These are phyloP conservation scores for Tylopilus rubrobrunneus DNA, from an alignment of 768 basidiomycete species.

Conservation along the genomic window DNA sequence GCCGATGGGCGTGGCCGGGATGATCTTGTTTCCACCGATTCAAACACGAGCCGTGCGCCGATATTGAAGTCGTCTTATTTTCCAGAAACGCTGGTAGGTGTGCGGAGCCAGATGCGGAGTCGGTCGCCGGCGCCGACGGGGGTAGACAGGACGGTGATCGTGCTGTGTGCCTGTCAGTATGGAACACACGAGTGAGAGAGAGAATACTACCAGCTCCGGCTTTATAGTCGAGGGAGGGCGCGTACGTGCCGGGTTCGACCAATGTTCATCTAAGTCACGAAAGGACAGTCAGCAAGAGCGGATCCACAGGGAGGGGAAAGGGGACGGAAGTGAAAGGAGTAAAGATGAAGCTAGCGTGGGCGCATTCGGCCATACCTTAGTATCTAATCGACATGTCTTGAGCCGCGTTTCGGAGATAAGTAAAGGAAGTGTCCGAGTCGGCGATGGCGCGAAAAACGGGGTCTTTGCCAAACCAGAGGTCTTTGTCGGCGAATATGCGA, in stretches of 20 bases:
- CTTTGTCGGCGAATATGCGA: slow-evolving; percentile 59
- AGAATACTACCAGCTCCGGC: slow-evolving; percentile 51
- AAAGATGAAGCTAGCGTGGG: slow-evolving; percentile 50
- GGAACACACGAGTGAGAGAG: not conserved
- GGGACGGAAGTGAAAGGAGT: not conserved
- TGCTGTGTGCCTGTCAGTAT: slow-evolving; percentile 32
- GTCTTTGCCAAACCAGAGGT: slow-evolving; percentile 64
- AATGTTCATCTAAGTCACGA: slow-evolving; percentile 44
- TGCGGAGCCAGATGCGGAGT: slow-evolving; percentile 61
- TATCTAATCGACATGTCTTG: slow-evolving; percentile 50
- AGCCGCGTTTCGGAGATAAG: slow-evolving; percentile 41
- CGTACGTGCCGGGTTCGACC: slow-evolving; percentile 42
- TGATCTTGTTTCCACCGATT: slow-evolving; percentile 46
- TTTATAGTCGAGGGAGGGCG: slow-evolving; percentile 61
- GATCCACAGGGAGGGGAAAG: no score
- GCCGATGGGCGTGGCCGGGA: slow-evolving; percentile 40
- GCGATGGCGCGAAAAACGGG: slow-evolving; percentile 57
- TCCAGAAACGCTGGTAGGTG: slow-evolving; percentile 62
- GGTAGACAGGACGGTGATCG: slow-evolving; percentile 50
- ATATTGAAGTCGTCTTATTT: slow-evolving; percentile 61
- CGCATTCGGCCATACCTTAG: slow-evolving; percentile 52
- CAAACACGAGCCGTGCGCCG: slow-evolving; percentile 54
- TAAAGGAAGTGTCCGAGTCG: slow-evolving; percentile 57
- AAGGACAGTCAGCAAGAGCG: not conserved
- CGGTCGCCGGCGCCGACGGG: slow-evolving; percentile 59